Evolutionary conservation across 2,329 filamentous ascomycete genomes (phyloP).

Genomic region (Dryadomyces quercus-mongolicae): DNA sequence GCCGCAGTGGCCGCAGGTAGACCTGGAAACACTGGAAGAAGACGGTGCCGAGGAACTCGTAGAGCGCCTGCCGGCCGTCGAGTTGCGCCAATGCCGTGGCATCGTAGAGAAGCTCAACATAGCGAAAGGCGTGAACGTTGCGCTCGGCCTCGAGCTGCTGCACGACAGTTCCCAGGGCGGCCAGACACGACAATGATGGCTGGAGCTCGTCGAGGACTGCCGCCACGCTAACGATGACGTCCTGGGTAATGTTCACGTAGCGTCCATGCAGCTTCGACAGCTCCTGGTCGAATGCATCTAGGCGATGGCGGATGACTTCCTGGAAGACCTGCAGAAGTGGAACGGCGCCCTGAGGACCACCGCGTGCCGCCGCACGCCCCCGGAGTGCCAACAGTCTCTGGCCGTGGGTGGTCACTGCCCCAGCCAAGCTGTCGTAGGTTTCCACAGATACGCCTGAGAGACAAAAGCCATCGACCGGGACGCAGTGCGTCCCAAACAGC

Average conservation of each 20-base stretch:
- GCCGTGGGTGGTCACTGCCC: conserved; percentile 33
- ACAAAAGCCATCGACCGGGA: conserved; percentile 29
- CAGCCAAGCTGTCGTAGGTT: conserved; percentile 34
- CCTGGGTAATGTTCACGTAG: conserved; percentile 40
- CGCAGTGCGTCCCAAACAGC: conserved; percentile 43
- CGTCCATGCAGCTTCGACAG: conserved; percentile 48
- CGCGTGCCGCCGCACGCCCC: conserved; percentile 23
- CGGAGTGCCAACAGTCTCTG: conserved; percentile 33
- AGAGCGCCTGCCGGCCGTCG: conserved; percentile 48
- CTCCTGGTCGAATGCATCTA: conserved; percentile 44
- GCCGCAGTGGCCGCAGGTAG: conserved; percentile 66
- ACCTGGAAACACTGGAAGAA: conserved; percentile 75
- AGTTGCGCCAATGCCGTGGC: conserved; percentile 58
- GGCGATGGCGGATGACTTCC: conserved; percentile 42
- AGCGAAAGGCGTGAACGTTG: conserved; percentile 49
- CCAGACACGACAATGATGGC: conserved; percentile 39
- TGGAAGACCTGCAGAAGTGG: conserved; percentile 62
- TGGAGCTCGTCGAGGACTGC: conserved; percentile 46
- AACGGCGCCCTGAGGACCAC: conserved; percentile 32
- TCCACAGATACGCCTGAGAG: conserved; percentile 36
- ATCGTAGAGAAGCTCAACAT: conserved; percentile 68
- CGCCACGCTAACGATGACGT: conserved; percentile 55
- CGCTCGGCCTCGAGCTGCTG: conserved; percentile 38
- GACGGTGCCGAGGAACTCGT: conserved; percentile 50
- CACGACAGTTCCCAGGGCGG: conserved; percentile 50